phyloP scores from a whole-genome alignment of 2,329 filamentous ascomycete species.

The Trichoderma sp. region DNA sequence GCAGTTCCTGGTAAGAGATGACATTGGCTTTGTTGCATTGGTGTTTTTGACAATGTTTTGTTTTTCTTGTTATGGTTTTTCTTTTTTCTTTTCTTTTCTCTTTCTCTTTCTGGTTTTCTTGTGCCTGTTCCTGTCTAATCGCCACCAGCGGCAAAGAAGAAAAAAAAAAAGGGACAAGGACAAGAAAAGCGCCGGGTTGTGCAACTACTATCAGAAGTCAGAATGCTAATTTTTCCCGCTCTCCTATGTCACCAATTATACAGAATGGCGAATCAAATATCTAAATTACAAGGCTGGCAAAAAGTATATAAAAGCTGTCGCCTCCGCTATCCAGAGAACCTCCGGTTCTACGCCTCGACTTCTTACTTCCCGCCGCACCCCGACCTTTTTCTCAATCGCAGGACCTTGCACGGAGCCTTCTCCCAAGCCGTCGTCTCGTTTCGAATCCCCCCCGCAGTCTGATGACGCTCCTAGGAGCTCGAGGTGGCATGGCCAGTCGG shows the following conservation, averaged over 20 bases:
- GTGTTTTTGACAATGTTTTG: not conserved
- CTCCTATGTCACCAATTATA: not conserved
- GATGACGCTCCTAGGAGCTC: not conserved
- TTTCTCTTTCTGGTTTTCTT: not conserved
- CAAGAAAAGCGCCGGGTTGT: slow-evolving; percentile 2
- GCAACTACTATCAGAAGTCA: not conserved
- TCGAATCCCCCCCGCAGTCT: not conserved
- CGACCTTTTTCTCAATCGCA: slow-evolving; percentile 27
- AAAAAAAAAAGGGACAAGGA: not conserved
- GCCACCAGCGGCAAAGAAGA: not conserved
- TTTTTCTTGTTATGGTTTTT: not conserved
- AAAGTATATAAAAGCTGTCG: slow-evolving; percentile 84
- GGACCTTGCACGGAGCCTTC: not conserved
- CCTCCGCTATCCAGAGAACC: slow-evolving; percentile 65
- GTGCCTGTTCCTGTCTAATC: not conserved
- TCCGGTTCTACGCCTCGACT: slow-evolving; percentile 47
- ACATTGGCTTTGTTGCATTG: not conserved
- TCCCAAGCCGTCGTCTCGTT: not conserved
- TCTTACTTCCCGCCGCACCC: slow-evolving; percentile 33
- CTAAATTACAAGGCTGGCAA: slow-evolving; percentile 94
- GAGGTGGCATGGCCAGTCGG: slow-evolving; percentile 2
- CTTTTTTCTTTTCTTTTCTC: not conserved
- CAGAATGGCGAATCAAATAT: slow-evolving; percentile 91
- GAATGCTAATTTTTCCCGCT: not conserved
- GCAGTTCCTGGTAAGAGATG: slow-evolving; percentile 66